Conservation (phyloP, 331 rosid genomes). For the Ulmus americana region DNA sequence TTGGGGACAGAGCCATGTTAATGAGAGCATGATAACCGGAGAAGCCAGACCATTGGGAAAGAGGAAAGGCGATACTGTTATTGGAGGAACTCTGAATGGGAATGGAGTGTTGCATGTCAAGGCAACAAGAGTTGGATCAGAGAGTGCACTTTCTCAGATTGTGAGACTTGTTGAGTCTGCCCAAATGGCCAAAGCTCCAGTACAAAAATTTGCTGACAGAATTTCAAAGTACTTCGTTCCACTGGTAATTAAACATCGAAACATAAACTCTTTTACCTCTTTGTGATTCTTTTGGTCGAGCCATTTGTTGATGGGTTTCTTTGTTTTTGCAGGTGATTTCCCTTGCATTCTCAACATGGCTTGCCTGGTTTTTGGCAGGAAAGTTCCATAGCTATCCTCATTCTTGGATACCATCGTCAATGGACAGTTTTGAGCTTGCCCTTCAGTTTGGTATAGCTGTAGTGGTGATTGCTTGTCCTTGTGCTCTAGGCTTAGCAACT, state of each 20-base stretch:
- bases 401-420: conserved; percentile 75
- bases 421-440: conserved; percentile 71
- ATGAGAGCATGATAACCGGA: conserved; percentile 90
- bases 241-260: conserved; percentile 28
- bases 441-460: conserved; percentile 85
- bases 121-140: conserved; percentile 79
- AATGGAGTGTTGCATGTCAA: conserved; percentile 71
- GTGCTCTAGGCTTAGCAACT: conserved; percentile 87
- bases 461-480: conserved; percentile 90
- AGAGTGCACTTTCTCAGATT: conserved; percentile 75
- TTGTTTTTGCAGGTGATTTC: conserved; percentile 43
- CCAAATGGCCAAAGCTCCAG: conserved; percentile 91
- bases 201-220: conserved; percentile 68
- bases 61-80: conserved; percentile 52
- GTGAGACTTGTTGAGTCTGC: conserved; percentile 86
- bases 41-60: conserved; percentile 58
- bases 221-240: conserved; percentile 79
- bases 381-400: conserved; percentile 53
- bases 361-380: conserved; percentile 67
- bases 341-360: conserved; percentile 62
- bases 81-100: conserved; percentile 80
- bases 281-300: background rate
- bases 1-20: conserved; percentile 72
- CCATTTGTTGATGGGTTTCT: background rate
- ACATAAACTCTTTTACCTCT: background rate